These are phyloP conservation scores for Nicotiana sylvestris DNA, from an alignment of 257 asterid genomes.

Conservation along the genomic window DNA sequence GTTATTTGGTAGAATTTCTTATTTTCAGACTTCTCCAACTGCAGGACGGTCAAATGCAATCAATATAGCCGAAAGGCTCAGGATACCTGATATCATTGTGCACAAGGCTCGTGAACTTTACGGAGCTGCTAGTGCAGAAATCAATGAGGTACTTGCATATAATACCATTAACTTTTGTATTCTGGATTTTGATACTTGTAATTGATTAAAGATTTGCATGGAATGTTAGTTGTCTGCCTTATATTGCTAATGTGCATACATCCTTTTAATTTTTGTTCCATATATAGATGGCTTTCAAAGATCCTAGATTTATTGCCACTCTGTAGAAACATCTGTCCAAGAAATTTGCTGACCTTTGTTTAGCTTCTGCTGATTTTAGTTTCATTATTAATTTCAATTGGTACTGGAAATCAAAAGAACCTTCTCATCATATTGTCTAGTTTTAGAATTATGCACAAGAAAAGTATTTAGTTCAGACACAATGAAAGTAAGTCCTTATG, in stretches of 20 bases:
- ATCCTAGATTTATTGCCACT: constrained; percentile 11
- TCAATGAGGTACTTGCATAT: constrained; percentile 64
- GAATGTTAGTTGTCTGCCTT: background rate
- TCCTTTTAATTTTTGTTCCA: background rate
- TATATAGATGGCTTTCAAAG: constrained; percentile 6
- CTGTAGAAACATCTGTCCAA: background rate
- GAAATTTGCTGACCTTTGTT: background rate
- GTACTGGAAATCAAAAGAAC: background rate
- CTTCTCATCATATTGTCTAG: background rate
- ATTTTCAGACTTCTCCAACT: constrained; percentile 16
- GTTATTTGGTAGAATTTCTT: background rate
- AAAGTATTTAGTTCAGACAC: background rate
- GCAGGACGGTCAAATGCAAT: constrained; percentile 98
- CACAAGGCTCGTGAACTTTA: constrained; percentile 73
- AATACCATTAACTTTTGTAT: constrained; percentile 4
- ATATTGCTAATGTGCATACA: background rate
- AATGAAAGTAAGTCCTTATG: background rate
- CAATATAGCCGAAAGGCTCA: constrained; percentile 86
- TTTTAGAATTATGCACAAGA: background rate
- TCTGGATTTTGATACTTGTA: constrained; percentile 11
- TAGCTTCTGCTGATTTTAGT: background rate
- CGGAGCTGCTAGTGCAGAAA: constrained; percentile 93
- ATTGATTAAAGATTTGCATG: background rate
- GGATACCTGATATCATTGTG: constrained; percentile 66
- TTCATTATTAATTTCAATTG: constrained; percentile 1